Evolutionary conservation across 1,284 basidiomycete genomes (phyloP).

Genomic region (Leccinum subrobustum): DNA sequence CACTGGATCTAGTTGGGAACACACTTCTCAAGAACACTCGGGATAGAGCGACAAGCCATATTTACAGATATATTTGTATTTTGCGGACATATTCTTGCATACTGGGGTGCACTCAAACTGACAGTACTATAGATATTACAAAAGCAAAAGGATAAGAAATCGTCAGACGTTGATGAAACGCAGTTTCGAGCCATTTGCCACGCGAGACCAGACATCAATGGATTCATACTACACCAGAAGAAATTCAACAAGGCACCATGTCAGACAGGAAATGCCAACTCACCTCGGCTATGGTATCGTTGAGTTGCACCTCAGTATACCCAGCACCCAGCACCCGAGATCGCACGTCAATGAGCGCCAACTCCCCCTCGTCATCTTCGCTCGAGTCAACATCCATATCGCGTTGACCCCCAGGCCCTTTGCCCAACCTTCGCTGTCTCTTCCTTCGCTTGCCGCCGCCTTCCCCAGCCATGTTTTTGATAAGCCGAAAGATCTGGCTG

Average conservation of each 20-base stretch:
- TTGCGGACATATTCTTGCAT: constrained; percentile 15
- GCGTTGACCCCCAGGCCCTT: constrained; percentile 63
- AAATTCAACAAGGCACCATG: constrained; percentile 9
- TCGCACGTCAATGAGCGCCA: constrained; percentile 82
- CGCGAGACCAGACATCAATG: constrained; percentile 72
- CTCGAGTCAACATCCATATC: constrained; percentile 66
- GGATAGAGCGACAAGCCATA: constrained; percentile 14
- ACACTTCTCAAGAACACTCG: constrained; percentile 48
- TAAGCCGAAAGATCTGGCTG: constrained; percentile 85
- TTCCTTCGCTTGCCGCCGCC: constrained; percentile 40
- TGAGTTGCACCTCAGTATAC: constrained; percentile 88
- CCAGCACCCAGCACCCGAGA: constrained; percentile 82
- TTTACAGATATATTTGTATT: constrained; percentile 14
- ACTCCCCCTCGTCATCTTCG: constrained; percentile 59
- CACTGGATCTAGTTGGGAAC: constrained; percentile 71
- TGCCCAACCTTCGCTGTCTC: constrained; percentile 55
- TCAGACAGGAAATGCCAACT: constrained; percentile 29
- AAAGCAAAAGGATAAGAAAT: neutral
- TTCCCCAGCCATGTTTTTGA: constrained; percentile 77
- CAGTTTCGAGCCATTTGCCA: constrained; percentile 75
- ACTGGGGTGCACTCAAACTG: constrained; percentile 9
- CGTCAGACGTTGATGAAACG: constrained; percentile 46
- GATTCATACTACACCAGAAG: constrained; percentile 69
- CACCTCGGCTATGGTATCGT: constrained; percentile 79
- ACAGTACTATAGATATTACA: neutral